Percentiles rank a stretch among this genome's conserved stretches.
Conservation (phyloP, 176 grass and related monocot species). For the Alopecurus myosuroides region DNA sequence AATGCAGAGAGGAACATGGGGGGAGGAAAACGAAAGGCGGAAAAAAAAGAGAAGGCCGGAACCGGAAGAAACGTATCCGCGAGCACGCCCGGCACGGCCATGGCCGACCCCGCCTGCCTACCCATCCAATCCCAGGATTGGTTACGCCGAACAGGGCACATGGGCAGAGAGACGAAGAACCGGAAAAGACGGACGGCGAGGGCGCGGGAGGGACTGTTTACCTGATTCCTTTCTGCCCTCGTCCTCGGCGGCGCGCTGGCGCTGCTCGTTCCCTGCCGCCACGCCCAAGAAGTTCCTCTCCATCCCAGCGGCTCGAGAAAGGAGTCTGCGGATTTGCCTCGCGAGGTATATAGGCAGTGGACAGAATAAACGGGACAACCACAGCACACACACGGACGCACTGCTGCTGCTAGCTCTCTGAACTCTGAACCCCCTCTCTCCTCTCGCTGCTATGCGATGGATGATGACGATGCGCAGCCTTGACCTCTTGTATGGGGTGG, state of each 20-base stretch:
- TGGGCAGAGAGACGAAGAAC: neutral
- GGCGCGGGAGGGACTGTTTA: conserved; percentile 5
- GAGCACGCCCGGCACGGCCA: neutral
- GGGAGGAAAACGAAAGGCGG: neutral
- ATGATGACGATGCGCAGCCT: neutral
- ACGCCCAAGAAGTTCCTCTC: conserved; percentile 81
- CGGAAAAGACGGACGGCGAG: neutral
- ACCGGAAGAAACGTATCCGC: neutral
- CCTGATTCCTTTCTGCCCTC: conserved; percentile 52
- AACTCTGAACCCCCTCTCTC: neutral
- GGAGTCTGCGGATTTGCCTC: conserved; percentile 8
- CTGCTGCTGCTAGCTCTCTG: neutral
- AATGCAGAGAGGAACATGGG: neutral
- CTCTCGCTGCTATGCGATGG: neutral
- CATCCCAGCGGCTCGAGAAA: conserved; percentile 37
- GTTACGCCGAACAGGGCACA: neutral
- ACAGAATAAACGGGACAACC: conserved; percentile 7
- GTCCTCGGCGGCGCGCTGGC: conserved; percentile 9
- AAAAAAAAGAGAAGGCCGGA: neutral
- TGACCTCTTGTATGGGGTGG: conserved; percentile 7
- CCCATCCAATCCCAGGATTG: neutral
- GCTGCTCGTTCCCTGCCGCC: conserved; percentile 50
- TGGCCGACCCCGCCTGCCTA: neutral
- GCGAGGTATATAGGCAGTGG: neutral
- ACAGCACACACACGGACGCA: neutral